Percentiles rank a stretch among this genome's conserved stretches.
phyloP scores from a whole-genome alignment of 2,329 filamentous ascomycete genomes.

The Diaporthe nobilis region DNA sequence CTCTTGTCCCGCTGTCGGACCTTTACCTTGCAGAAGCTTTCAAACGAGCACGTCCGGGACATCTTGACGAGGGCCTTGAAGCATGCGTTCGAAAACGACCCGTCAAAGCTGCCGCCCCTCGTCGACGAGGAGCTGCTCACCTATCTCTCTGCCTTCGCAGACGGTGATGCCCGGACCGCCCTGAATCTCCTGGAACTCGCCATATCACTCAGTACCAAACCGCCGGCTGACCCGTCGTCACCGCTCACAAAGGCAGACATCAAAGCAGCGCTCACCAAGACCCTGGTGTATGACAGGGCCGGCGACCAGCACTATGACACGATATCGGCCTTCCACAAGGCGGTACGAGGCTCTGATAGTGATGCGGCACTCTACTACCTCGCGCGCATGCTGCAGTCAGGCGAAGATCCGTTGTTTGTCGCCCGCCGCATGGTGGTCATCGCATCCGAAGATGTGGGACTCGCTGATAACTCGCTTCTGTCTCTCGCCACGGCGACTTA shows the following conservation, averaged over 20 bases:
- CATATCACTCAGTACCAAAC: constrained; percentile 75
- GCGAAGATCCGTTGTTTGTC: constrained; percentile 93
- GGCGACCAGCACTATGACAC: constrained; percentile 98
- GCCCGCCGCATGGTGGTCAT: constrained; percentile 95
- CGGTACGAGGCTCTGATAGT: constrained; percentile 86
- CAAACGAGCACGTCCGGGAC: constrained; percentile 76
- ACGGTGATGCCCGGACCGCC: constrained; percentile 93
- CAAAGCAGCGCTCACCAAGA: constrained; percentile 88
- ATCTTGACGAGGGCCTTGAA: constrained; percentile 84
- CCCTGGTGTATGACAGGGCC: constrained; percentile 92
- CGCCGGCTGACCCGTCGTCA: constrained; percentile 35
- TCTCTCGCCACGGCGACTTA: constrained; percentile 88
- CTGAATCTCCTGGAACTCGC: constrained; percentile 94
- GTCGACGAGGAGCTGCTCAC: constrained; percentile 82
- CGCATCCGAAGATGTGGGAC: constrained; percentile 91
- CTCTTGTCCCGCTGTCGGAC: constrained; percentile 91
- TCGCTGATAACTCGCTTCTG: constrained; percentile 89
- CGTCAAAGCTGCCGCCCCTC: constrained; percentile 62
- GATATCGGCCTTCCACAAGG: constrained; percentile 97
- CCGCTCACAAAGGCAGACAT: constrained; percentile 80
- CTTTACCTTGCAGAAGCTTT: constrained; percentile 86
- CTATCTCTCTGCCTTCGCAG: constrained; percentile 88
- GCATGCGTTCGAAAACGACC: constrained; percentile 64
- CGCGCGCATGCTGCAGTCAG: constrained; percentile 93
- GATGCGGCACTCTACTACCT: constrained; percentile 96